Conservation (phyloP, 2,329 filamentous ascomycete species). For the Harringtonia lauricola region DNA sequence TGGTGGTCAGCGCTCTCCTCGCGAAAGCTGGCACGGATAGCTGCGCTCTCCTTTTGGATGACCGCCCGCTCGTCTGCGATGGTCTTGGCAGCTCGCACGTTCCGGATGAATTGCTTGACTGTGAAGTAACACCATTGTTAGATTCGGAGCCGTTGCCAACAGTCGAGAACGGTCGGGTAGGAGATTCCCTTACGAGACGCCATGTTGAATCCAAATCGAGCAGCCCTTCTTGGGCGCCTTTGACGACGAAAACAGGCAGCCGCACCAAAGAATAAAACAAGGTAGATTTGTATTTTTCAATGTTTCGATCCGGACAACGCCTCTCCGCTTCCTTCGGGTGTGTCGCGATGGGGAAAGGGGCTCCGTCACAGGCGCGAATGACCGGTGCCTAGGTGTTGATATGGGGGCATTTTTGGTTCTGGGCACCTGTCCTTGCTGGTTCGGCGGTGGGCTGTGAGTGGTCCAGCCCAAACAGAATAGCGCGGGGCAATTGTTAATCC, state of each 20-base stretch:
- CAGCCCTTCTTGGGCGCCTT: constrained; percentile 5
- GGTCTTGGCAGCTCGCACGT: constrained; percentile 95
- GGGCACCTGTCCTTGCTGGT: neutral
- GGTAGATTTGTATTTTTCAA: neutral
- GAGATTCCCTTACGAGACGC: constrained; percentile 10
- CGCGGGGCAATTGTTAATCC: constrained; percentile 14
- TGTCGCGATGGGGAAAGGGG: neutral
- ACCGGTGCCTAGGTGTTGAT: constrained; percentile 2
- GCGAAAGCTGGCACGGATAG: constrained; percentile 92
- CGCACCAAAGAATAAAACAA: neutral
- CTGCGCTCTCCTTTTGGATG: constrained; percentile 97
- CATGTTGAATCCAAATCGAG: constrained; percentile 7
- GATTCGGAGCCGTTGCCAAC: neutral
- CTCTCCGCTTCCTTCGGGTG: neutral
- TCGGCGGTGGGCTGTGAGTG: constrained; percentile 1
- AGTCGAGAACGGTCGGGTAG: neutral
- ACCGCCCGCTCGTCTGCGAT: constrained; percentile 98
- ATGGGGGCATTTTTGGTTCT: neutral
- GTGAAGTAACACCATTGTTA: constrained; percentile 6
- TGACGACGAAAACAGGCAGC: neutral
- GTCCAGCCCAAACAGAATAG: neutral
- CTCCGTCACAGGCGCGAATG: neutral
- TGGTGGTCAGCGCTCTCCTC: constrained; percentile 92
- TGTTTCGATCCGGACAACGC: neutral
- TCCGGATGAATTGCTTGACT: constrained; percentile 99